Evolutionary conservation across 2,329 filamentous ascomycete genomes (phyloP).

Genomic region (Alternaria sp.): DNA sequence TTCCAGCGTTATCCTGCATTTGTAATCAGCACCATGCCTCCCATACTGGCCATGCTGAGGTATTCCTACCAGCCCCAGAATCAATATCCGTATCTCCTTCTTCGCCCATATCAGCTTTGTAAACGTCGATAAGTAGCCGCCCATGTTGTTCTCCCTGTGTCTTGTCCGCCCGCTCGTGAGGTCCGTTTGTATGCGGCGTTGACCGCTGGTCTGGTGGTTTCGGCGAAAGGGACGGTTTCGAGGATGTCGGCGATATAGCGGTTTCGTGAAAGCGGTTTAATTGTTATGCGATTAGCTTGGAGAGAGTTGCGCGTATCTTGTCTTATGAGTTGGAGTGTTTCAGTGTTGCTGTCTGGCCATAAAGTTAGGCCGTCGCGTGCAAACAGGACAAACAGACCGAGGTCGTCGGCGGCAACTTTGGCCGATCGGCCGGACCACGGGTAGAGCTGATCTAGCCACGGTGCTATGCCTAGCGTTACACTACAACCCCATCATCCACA

Average conservation of each 20-base stretch:
- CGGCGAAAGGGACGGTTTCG: not conserved
- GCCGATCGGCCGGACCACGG: conserved; percentile 7
- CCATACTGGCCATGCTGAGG: not conserved
- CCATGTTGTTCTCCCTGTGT: conserved; percentile 35
- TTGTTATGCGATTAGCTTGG: not conserved
- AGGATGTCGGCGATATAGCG: not conserved
- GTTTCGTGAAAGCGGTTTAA: not conserved
- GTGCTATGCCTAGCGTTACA: not conserved
- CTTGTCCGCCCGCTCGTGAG: conserved; percentile 13
- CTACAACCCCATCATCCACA: not conserved
- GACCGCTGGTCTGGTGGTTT: conserved; percentile 11
- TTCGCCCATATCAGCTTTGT: conserved; percentile 70
- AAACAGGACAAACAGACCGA: conserved; percentile 32
- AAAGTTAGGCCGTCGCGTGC: conserved; percentile 30
- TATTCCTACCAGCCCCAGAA: conserved; percentile 80
- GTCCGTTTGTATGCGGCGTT: conserved; percentile 19
- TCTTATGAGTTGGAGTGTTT: conserved; percentile 1
- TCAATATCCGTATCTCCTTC: conserved; percentile 97
- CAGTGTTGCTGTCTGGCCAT: conserved; percentile 29
- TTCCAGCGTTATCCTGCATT: conserved; percentile 91
- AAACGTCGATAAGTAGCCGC: conserved; percentile 41
- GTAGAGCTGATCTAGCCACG: not conserved
- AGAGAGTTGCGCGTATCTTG: not conserved
- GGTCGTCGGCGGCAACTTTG: conserved; percentile 14
- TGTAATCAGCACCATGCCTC: conserved; percentile 29